Percentiles rank a stretch among this genome's conserved stretches.
These are phyloP conservation scores for Tremella mesenterica DNA, from an alignment of 768 basidiomycete genomes.

Conservation along the genomic window DNA sequence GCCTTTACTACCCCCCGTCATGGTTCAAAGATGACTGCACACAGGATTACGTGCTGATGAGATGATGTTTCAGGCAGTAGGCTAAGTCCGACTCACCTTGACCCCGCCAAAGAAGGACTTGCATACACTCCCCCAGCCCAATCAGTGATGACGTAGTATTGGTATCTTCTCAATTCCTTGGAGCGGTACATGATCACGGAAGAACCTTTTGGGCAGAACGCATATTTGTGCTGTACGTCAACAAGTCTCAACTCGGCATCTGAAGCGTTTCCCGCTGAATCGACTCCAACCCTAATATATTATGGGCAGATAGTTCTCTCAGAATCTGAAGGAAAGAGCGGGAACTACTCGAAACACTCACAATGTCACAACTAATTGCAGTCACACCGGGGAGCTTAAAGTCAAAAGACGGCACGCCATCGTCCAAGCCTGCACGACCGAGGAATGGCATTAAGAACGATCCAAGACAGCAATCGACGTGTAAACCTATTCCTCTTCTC, in stretches of 20 bases:
- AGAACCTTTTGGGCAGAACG: slow-evolving; percentile 79
- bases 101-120: slow-evolving; percentile 81
- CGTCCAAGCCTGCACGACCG: slow-evolving; percentile 53
- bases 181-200: slow-evolving; percentile 93
- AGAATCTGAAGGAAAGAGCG: too few species aligned
- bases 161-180: slow-evolving; percentile 63
- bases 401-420: slow-evolving; percentile 71
- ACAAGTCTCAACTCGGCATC: too few species aligned
- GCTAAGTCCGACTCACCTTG: slow-evolving; percentile 53
- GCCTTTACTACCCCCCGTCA: too few species aligned
- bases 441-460: slow-evolving; percentile 92
- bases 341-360: slow-evolving; percentile 9
- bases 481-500: slow-evolving; percentile 68
- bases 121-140: slow-evolving; percentile 80
- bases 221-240: slow-evolving; percentile 64
- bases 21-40: too few species aligned
- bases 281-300: too few species aligned
- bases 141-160: slow-evolving; percentile 73
- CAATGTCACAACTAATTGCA: slow-evolving; percentile 76
- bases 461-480: slow-evolving; percentile 91
- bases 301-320: too few species aligned
- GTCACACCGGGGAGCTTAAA: slow-evolving; percentile 87
- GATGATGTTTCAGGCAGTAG: too few species aligned
- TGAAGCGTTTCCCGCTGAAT: too few species aligned
- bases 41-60: too few species aligned